Conservation (phyloP, 1,139 yeast genomes). For the Scheffersomyces segobiensis region DNA sequence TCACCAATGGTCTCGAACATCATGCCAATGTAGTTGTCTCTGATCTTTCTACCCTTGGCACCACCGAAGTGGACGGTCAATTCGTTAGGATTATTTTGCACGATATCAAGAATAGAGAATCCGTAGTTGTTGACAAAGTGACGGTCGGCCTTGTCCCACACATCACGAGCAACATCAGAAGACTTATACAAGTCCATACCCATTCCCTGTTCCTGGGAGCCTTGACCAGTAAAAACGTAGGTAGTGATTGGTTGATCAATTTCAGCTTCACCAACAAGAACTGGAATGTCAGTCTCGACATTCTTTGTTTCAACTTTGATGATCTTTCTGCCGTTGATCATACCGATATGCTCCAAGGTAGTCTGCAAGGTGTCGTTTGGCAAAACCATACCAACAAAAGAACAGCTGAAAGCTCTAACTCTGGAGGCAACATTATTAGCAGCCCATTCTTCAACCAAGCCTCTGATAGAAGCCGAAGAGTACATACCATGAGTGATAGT, state of each 20-base stretch:
- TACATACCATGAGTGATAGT: conserved; percentile 99
- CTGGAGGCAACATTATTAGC: conserved; percentile 95
- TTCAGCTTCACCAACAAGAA: conserved; percentile 93
- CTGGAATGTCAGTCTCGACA: conserved; percentile 73
- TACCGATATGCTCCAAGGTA: conserved; percentile 91
- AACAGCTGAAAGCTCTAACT: conserved; percentile 91
- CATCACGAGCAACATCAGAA: conserved; percentile 88
- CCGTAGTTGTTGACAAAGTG: conserved; percentile 95
- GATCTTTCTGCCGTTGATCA: conserved; percentile 98
- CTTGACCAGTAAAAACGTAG: conserved; percentile 98
- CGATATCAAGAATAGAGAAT: conserved; percentile 94
- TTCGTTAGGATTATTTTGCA: conserved; percentile 92
- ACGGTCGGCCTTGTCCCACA: conserved; percentile 96
- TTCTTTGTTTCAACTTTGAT: conserved; percentile 88
- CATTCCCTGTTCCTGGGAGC: conserved; percentile 99
- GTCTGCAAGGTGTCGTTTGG: conserved; percentile 92
- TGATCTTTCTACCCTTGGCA: conserved; percentile 91
- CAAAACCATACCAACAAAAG: conserved; percentile 93
- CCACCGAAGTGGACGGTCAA: conserved; percentile 97
- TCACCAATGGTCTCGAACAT: conserved; percentile 93
- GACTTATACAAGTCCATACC: conserved; percentile 97
- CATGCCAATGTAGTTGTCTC: conserved; percentile 95
- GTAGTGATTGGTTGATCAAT: conserved; percentile 97
- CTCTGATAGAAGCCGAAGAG: conserved; percentile 93
- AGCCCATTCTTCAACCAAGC: conserved; percentile 97